Percentiles rank a stretch among this genome's conserved stretches.
phyloP scores from a whole-genome alignment of 805 yeast species.

The Kodamaea lidongshanica region DNA sequence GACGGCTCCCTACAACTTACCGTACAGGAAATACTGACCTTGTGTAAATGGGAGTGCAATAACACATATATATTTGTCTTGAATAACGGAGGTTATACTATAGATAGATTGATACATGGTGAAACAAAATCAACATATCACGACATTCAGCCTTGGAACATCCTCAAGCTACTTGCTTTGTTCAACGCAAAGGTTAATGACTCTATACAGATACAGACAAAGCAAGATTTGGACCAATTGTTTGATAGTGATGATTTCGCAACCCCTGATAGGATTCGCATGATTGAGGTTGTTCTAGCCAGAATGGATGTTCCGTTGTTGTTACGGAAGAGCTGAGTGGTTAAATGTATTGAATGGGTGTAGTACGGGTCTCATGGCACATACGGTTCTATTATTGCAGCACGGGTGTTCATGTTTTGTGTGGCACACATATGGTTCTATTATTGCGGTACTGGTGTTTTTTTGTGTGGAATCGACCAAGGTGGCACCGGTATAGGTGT shows the following conservation, averaged over 20 bases:
- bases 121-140: conserved; percentile 27
- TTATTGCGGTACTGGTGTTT: no score
- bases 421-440: no score
- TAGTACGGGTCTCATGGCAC: no score
- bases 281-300: conserved; percentile 32
- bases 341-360: no score
- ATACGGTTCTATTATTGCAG: no score
- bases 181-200: conserved; percentile 27
- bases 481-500: no score
- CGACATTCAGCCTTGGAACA: conserved; percentile 36
- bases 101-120: conserved; percentile 37
- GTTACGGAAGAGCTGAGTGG: no score
- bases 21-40: conserved; percentile 35
- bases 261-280: conserved; percentile 26
- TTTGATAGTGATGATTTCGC: conserved; percentile 24
- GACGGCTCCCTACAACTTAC: conserved; percentile 39
- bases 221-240: conserved; percentile 21
- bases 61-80: conserved; percentile 34
- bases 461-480: no score
- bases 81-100: conserved; percentile 37
- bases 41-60: conserved; percentile 27
- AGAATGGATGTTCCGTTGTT: conserved; percentile 35
- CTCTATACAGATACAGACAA: conserved; percentile 19
- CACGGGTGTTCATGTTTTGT: no score
- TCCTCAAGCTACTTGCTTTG: conserved; percentile 25